phyloP scores from a whole-genome alignment of 495 filamentous ascomycete species.

The Pyronema domesticum region DNA sequence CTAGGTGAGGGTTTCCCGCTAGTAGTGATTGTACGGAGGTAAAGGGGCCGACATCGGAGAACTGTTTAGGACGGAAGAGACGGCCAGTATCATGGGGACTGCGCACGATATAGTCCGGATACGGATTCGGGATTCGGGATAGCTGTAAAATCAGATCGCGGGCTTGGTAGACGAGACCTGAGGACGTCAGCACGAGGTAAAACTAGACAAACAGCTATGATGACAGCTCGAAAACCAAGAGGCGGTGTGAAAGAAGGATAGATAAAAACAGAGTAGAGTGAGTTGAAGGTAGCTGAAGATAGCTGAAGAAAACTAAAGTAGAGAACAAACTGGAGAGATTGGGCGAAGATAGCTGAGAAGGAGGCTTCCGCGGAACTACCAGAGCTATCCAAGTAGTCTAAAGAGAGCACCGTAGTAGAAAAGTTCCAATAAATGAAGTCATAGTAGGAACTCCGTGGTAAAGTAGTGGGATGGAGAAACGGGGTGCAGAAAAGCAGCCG shows the following conservation, averaged over 20 bases:
- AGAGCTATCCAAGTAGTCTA: too few species aligned
- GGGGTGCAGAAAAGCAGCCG: too few species aligned
- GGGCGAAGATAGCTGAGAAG: too few species aligned
- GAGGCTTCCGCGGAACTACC: too few species aligned
- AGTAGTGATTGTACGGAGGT: background rate
- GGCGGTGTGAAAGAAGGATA: background rate
- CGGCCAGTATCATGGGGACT: conserved; percentile 1
- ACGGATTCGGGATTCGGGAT: conserved; percentile 1
- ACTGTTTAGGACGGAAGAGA: conserved; percentile 2
- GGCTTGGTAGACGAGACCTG: conserved; percentile 2
- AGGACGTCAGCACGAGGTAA: background rate
- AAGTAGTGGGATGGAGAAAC: too few species aligned
- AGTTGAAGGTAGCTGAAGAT: background rate
- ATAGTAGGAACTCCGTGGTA: too few species aligned
- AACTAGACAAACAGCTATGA: background rate
- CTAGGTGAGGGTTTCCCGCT: background rate
- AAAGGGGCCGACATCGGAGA: conserved; percentile 5
- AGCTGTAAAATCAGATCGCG: background rate
- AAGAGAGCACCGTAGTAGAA: too few species aligned
- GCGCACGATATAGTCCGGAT: background rate
- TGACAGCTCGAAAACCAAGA: background rate
- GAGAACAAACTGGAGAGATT: too few species aligned
- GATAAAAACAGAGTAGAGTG: background rate
- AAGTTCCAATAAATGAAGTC: too few species aligned
- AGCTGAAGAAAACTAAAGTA: too few species aligned